Conservation (phyloP, 805 yeast genomes). For the Candida incommunis region DNA sequence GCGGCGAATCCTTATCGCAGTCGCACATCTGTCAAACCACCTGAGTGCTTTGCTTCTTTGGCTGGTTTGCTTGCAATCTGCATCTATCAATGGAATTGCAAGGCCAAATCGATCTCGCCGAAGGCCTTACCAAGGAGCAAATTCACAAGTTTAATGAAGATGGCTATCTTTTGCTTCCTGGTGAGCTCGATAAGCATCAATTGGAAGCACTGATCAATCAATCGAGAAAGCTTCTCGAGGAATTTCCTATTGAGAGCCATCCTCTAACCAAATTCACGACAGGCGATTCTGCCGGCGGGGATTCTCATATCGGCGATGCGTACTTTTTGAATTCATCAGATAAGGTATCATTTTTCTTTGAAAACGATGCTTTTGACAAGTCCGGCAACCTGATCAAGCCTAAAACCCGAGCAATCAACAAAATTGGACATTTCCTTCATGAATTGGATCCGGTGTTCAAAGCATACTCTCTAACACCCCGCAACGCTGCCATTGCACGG, state of each 20-base stretch:
- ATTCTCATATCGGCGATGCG: slow-evolving; percentile 55
- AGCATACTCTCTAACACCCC: slow-evolving; percentile 35
- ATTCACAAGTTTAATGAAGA: slow-evolving; percentile 31
- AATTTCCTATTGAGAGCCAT: slow-evolving; percentile 40
- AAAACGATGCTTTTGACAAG: slow-evolving; percentile 49
- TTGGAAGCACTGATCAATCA: slow-evolving; percentile 28
- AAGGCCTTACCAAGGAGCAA: slow-evolving; percentile 36
- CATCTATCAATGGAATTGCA: no score
- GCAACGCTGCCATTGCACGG: slow-evolving; percentile 36
- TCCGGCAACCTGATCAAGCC: slow-evolving; percentile 38
- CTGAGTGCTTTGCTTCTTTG: no score
- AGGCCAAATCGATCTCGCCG: no score
- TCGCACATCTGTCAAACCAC: no score
- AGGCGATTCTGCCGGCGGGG: slow-evolving; percentile 24
- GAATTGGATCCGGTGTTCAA: slow-evolving; percentile 36
- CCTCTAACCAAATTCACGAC: slow-evolving; percentile 64
- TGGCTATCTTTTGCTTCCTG: slow-evolving; percentile 49
- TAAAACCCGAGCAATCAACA: slow-evolving; percentile 47
- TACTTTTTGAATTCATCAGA: slow-evolving; percentile 60
- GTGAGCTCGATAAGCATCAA: slow-evolving; percentile 33
- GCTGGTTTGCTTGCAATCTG: no score
- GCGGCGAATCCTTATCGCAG: no score
- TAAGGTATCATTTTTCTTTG: slow-evolving; percentile 56
- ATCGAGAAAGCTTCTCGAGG: slow-evolving; percentile 30
- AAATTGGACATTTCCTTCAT: slow-evolving; percentile 71